Conservation (phyloP, 2,329 filamentous ascomycete species). For the Colletotrichum sp. region DNA sequence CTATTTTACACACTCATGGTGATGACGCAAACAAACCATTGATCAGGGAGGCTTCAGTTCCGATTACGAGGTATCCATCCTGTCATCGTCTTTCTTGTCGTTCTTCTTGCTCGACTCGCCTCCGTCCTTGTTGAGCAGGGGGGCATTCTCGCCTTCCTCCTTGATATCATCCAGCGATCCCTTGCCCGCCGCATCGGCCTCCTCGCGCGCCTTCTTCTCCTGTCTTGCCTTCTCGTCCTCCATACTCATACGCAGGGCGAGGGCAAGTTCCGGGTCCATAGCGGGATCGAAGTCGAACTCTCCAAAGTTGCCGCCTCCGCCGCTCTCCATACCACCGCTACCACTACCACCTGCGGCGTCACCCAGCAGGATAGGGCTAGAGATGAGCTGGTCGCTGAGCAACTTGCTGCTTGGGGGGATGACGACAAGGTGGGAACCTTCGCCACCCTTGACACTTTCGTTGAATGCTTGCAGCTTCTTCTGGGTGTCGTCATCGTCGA, state of each 20-base stretch:
- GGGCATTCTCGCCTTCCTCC: slow-evolving; percentile 75
- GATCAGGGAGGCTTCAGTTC: not conserved
- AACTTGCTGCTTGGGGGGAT: slow-evolving; percentile 91
- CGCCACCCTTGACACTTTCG: slow-evolving; percentile 87
- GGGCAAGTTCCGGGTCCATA: slow-evolving; percentile 89
- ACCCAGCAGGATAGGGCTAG: slow-evolving; percentile 87
- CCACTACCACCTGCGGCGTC: slow-evolving; percentile 66
- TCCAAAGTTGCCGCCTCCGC: slow-evolving; percentile 67
- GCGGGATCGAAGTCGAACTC: slow-evolving; percentile 87
- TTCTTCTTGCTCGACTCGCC: slow-evolving; percentile 50
- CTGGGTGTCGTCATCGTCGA: slow-evolving; percentile 85
- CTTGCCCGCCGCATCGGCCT: slow-evolving; percentile 76
- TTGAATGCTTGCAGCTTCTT: slow-evolving; percentile 96
- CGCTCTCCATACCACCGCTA: slow-evolving; percentile 55
- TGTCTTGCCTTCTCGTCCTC: slow-evolving; percentile 96
- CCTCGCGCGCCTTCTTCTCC: slow-evolving; percentile 82
- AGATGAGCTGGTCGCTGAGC: slow-evolving; percentile 88
- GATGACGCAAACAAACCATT: not conserved
- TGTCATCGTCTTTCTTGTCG: slow-evolving; percentile 63
- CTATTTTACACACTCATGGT: slow-evolving; percentile 22
- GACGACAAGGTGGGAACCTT: slow-evolving; percentile 89
- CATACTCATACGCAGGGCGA: slow-evolving; percentile 96
- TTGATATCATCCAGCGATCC: slow-evolving; percentile 81
- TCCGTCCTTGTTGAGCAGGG: slow-evolving; percentile 67
- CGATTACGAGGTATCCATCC: slow-evolving; percentile 85